Conservation (phyloP, 139 green algal species). For the Coelastrella sp. region DNA sequence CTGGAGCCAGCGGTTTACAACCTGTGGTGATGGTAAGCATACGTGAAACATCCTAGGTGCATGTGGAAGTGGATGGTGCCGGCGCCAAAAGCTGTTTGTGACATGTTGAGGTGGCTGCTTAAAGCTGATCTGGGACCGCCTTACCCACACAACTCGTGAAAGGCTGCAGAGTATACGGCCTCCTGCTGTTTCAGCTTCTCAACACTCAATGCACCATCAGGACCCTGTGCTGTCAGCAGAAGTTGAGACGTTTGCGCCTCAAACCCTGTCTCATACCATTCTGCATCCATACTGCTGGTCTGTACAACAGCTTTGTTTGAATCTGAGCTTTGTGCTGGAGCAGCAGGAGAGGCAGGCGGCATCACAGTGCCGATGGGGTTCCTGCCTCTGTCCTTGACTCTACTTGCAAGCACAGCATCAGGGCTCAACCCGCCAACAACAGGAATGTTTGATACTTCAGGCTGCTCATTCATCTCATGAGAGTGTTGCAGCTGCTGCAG, state of each 20-base stretch:
- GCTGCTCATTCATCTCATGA: too few species aligned
- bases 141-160: conserved; percentile 41
- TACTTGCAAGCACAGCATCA: too few species aligned
- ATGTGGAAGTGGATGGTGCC: background rate
- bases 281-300: background rate
- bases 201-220: conserved; percentile 16
- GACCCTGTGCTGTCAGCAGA: background rate
- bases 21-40: background rate
- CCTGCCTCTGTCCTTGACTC: background rate
- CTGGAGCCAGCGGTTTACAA: too few species aligned
- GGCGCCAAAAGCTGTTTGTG: background rate
- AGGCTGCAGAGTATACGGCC: conserved; percentile 33
- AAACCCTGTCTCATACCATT: background rate
- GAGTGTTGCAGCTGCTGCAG: conserved; percentile 18
- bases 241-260: conserved; percentile 31
- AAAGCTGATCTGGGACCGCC: too few species aligned
- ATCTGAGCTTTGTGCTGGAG: too few species aligned
- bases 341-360: too few species aligned
- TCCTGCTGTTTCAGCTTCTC: conserved; percentile 28
- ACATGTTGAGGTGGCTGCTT: too few species aligned
- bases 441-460: too few species aligned
- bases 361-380: background rate
- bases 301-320: background rate
- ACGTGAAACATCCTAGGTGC: too few species aligned
- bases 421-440: too few species aligned